These are phyloP conservation scores for Aspergillus aculeatus DNA, from an alignment of 2,329 filamentous ascomycete genomes.

Conservation along the genomic window DNA sequence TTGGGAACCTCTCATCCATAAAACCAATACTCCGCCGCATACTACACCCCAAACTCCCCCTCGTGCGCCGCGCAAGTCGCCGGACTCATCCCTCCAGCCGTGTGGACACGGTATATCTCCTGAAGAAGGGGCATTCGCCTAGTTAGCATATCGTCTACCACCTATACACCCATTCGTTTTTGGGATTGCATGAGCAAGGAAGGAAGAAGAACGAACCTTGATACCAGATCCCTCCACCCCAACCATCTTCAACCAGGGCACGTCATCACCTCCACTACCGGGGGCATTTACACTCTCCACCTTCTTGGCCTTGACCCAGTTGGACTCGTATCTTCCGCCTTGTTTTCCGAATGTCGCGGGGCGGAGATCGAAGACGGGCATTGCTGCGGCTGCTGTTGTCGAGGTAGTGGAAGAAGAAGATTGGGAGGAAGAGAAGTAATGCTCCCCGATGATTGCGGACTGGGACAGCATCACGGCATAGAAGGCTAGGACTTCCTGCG, in stretches of 20 bases:
- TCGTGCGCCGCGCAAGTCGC: slow-evolving; percentile 33
- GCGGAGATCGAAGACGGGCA: slow-evolving; percentile 35
- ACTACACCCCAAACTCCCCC: slow-evolving; percentile 35
- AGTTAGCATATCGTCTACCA: too few relatives aligned
- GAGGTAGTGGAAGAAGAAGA: too few relatives aligned
- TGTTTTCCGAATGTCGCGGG: slow-evolving; percentile 14
- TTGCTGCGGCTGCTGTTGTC: too few relatives aligned
- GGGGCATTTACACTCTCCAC: slow-evolving; percentile 30
- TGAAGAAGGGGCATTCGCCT: slow-evolving; percentile 9
- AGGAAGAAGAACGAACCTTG: slow-evolving; percentile 24
- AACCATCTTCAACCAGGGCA: slow-evolving; percentile 37
- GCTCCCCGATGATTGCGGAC: slow-evolving; percentile 35
- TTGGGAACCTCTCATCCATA: slow-evolving; percentile 29
- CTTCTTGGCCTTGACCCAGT: slow-evolving; percentile 30
- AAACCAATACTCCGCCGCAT: slow-evolving; percentile 47
- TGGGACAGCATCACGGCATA: slow-evolving; percentile 19
- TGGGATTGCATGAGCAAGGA: not conserved
- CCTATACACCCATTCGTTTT: slow-evolving; percentile 4
- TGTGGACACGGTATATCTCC: slow-evolving; percentile 45
- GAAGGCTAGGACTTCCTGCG: slow-evolving; percentile 31
- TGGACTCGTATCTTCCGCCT: slow-evolving; percentile 1
- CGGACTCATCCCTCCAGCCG: slow-evolving; percentile 37
- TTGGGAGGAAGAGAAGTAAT: slow-evolving; percentile 30
- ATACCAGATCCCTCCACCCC: slow-evolving; percentile 28
- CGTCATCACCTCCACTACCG: slow-evolving; percentile 22